Evolutionary conservation across 163 green algal species (phyloP).

Genomic region (Scenedesmus sp.): DNA sequence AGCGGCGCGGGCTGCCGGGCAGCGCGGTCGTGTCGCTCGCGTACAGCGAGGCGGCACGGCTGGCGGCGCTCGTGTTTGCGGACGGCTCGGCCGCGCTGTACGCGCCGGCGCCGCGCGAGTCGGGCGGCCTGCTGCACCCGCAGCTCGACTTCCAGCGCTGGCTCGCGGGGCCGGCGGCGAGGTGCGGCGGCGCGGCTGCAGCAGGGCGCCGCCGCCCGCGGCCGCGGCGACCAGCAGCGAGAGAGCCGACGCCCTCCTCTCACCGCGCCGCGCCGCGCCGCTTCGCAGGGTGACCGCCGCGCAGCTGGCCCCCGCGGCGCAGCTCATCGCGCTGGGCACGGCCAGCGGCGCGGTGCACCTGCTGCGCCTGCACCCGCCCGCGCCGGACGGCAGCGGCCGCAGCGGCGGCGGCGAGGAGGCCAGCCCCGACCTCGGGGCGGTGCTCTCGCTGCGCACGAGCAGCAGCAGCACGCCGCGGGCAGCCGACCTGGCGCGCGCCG

Average conservation of each 20-base stretch:
- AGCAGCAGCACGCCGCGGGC: slow-evolving; percentile 39
- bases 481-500: too few species aligned
- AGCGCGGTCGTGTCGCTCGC: slow-evolving; percentile 42
- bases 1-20: not conserved
- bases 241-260: too few species aligned
- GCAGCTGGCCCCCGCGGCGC: slow-evolving; percentile 45
- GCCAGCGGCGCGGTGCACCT: slow-evolving; percentile 71
- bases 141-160: slow-evolving; percentile 43
- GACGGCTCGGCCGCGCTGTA: slow-evolving; percentile 56
- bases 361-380: slow-evolving; percentile 38
- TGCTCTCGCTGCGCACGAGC: not conserved
- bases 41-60: slow-evolving; percentile 42
- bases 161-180: slow-evolving; percentile 42
- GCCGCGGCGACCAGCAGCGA: too few species aligned
- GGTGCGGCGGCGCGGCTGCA: not conserved
- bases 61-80: slow-evolving; percentile 53
- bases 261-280: too few species aligned
- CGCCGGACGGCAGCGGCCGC: not conserved
- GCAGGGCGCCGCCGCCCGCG: too few species aligned
- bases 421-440: slow-evolving; percentile 2
- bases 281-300: slow-evolving; percentile 42
- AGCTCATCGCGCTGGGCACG: slow-evolving; percentile 71
- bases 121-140: not conserved
- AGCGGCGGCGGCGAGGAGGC: slow-evolving; percentile 34
- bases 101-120: slow-evolving; percentile 15